Evolutionary conservation across 2,329 filamentous ascomycete genomes (phyloP), one percentile per base, ranked within the genome.

Genomic region (Capronia epimyces): DNA sequence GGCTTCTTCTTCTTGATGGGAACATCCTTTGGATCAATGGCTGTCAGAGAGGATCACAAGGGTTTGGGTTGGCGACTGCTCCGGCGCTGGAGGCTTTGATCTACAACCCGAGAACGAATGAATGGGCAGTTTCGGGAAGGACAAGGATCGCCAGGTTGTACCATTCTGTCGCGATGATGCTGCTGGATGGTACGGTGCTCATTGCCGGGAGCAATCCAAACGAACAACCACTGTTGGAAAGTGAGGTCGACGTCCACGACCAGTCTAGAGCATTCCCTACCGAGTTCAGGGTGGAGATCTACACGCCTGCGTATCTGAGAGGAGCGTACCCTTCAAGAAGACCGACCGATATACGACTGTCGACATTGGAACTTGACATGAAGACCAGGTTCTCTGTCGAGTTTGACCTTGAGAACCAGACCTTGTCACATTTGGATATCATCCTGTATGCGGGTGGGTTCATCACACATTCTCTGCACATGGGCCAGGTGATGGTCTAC

Each of bases 281-380:
- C 1, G 80, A 83, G 55, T 82, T 81, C 68, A 74, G 79, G 29
- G 77, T 82, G 37, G 80, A 83, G 63, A 77, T 75, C 48, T 83
- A 80, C 62, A 78, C 76, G 22, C 80, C 80, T 34, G 78, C 79
- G 2, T 83, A 83, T 60, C 72, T 83, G 15, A 68, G 71, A 41
- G 78, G 76, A 12, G 71, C 69, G 34, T 77, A 77, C 43, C 71
- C 70, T 1, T 64, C 66, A 22, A 68, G 63, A 42, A 71, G 79
- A 41, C 78, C 80, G 3, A 72, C 68, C 2, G 66, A 72, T 41
- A 68, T 81, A 44, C 52, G 58, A 3, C 64, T 81, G 13, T 73
- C 72, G 7, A 67, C 63, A 31, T 73, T 68, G 45, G 63, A 64
- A 3, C 65, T 82, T 21, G 65, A 64, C 40, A 67, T 73, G 7